Percentiles rank a stretch among this genome's conserved stretches.
Conservation (phyloP, 2,329 filamentous ascomycete species). For the Aureobasidium leucospermi region DNA sequence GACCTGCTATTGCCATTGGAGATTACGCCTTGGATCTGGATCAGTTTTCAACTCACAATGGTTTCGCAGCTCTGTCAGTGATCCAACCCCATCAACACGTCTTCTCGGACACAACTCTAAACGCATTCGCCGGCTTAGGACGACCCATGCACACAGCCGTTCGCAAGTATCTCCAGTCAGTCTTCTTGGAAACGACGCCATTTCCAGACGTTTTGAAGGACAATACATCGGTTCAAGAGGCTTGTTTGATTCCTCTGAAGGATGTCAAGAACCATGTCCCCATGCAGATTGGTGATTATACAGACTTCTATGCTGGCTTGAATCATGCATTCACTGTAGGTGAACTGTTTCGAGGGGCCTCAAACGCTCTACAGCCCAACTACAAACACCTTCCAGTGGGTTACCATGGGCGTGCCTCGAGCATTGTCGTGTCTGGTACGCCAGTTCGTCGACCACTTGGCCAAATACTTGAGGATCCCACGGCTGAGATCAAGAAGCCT, state of each 20-base stretch:
- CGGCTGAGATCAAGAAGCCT: conserved; percentile 55
- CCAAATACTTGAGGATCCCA: conserved; percentile 61
- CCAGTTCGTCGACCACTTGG: conserved; percentile 66
- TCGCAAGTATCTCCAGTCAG: conserved; percentile 58
- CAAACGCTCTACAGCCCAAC: conserved; percentile 70
- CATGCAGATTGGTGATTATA: conserved; percentile 74
- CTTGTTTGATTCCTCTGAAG: conserved; percentile 52
- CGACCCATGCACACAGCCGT: conserved; percentile 61
- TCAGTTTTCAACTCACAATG: conserved; percentile 51
- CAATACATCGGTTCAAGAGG: conserved; percentile 50
- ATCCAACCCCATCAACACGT: conserved; percentile 53
- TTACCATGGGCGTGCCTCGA: conserved; percentile 73
- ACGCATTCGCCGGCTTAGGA: conserved; percentile 67
- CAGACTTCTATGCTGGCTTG: conserved; percentile 75
- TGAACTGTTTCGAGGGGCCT: conserved; percentile 62
- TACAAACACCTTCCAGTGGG: conserved; percentile 75
- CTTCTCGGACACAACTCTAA: conserved; percentile 60
- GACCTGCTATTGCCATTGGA: conserved; percentile 65
- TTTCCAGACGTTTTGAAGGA: conserved; percentile 56
- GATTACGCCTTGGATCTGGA: conserved; percentile 63
- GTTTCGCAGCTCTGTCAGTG: conserved; percentile 51
- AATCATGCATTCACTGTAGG: conserved; percentile 72
- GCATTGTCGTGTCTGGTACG: conserved; percentile 67
- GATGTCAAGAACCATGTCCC: conserved; percentile 62
- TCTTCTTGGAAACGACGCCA: conserved; percentile 55